Evolutionary conservation across 2,329 filamentous ascomycete genomes (phyloP).

Genomic region (Chaetomiaceae sp.): DNA sequence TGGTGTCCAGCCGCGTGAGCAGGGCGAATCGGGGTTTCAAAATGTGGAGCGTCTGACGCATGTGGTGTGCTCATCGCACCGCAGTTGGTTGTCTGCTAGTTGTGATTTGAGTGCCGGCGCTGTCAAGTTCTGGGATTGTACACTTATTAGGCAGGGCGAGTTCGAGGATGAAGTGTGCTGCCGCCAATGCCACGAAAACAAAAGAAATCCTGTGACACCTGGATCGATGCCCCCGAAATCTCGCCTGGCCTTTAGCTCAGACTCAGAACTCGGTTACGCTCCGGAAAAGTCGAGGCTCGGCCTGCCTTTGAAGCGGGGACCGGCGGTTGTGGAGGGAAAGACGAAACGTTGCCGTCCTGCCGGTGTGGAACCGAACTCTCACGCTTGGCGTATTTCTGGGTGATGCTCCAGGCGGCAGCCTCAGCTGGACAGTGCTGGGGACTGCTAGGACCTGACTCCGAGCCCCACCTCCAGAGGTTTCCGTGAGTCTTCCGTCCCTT

Average conservation of each 20-base stretch:
- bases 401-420: constrained; percentile 3
- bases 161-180: no score
- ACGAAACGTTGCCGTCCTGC: constrained; percentile 5
- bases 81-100: no score
- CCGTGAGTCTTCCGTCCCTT: neutral
- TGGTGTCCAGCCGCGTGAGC: neutral
- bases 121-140: no score
- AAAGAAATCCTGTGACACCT: no score
- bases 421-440: constrained; percentile 5
- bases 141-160: no score
- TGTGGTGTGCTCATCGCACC: no score
- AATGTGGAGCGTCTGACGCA: no score
- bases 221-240: no score
- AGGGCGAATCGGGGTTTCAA: no score
- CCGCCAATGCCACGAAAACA: no score
- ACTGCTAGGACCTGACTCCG: neutral
- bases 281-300: neutral
- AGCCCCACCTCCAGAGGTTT: neutral
- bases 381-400: no score
- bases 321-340: neutral
- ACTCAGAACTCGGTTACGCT: neutral
- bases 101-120: no score
- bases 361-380: constrained; percentile 6
- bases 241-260: neutral
- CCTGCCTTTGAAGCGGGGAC: neutral